Evolutionary conservation across 2,329 filamentous ascomycete genomes (phyloP), one percentile per base, ranked within the genome.

Genomic region (Diaporthe vaccinii): DNA sequence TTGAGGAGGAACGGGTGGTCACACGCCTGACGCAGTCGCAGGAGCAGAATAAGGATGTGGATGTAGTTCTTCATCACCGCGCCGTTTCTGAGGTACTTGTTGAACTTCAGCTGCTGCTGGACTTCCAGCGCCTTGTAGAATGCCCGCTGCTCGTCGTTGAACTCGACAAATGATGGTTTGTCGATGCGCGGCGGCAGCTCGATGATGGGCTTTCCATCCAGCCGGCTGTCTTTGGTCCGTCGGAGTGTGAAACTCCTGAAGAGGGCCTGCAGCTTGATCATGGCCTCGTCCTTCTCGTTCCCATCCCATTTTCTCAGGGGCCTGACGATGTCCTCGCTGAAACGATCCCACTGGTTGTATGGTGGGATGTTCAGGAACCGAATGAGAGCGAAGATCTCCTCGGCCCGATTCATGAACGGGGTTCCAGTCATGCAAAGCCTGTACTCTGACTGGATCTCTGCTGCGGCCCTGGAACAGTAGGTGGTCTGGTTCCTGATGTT

Each of bases 161-260:
- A 94, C 14, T 89, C 85, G 3, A 92, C 91, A 79, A 93, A 87
- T 4, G 90, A 86, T 39, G 89, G 84, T 65, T 90, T 86, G 7
- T 90, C 90, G 6, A 86, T 87, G 78, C 94, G 92, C 15, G 89
- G 86, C 0, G 93, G 93, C 6, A 95, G 85, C 41, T 86, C 84
- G 57, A 95, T 86, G 72, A 95, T 94, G 0, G 93, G 93, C 78
- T 93, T 89, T 4, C 94, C 95, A 80, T 97, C 92, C 69, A 97
- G 91, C 76, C 90, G 85, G 1, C 94, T 94, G 53, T 90, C 88
- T 83, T 97, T 97, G 55, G 92, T 95, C 41, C 95, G 92, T 31
- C 95, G 93, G 69, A 97, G 87, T 82, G 97, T 91, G 67, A 95
- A 91, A 0, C 93, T 93, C 79, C 93, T 94, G 55, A 97, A 89